Evolutionary conservation across 1,284 basidiomycete species (phyloP), one percentile per base, ranked within the genome.

Genomic region (Chalciporus sp.): DNA sequence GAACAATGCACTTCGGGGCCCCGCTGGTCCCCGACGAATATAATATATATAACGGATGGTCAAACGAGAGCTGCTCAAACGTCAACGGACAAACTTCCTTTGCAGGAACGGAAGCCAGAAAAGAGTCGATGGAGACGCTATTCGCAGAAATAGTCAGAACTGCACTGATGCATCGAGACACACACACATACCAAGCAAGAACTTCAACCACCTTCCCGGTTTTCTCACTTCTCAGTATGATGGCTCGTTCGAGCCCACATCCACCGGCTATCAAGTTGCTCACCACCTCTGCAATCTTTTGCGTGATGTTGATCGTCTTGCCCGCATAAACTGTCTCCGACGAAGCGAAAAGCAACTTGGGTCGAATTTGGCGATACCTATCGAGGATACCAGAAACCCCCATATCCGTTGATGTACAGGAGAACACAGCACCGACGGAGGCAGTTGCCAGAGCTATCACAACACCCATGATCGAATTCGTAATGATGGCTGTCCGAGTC

Each of bases 1-100:
- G 93, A 4, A 91, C 83, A 53, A 94, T 93, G 56, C 90, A 90
- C 71, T 93, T 93, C 0, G 86, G 86, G 35, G 84, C 81, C 39
- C 93, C 92, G 7, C 90, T 92, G 0, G 93, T 95, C 8, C 93
- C 93, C 26, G 88, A 92, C 23, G 88, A 92, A 71, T 94, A 95
- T 11, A 95, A 70, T 55, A 95, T 93, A 76, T 86, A 95, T 31
- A 94, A 74, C 2, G 94, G 94, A 40, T 92, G 89, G 60, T 82
- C 84, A 71, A 95, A 95, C 5, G 88, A 87, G 4, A 92, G 75
- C 64, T 92, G 86, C 62, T 85, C 83, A 59, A 88, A 88, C 3
- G 64, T 69, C 37, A 89, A 72, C 42, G 75, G 74, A 8, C 74
- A 71, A 37, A 72, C 71, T 55, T 82, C 79, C 8, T 74, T 78